Evolutionary conservation across 352 stramenopile genomes (phyloP).

Genomic region (Phytopythium oedochilum): DNA sequence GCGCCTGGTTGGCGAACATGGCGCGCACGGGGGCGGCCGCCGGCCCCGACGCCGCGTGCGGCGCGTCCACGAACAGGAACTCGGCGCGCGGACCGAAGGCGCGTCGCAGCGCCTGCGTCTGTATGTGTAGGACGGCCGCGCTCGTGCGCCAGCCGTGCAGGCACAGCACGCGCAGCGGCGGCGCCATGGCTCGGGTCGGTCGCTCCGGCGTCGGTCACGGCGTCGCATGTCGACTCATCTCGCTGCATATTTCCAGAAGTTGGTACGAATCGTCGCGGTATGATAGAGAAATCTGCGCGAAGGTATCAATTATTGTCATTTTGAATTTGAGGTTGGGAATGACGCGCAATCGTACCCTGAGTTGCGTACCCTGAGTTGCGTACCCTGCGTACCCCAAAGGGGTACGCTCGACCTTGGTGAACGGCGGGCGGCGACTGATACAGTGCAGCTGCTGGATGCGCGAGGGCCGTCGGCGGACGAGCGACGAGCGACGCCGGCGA

Average conservation of each 20-base stretch:
- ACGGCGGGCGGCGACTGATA: not conserved
- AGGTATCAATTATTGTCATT: no score
- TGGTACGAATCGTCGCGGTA: no score
- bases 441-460: not conserved
- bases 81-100: conserved; percentile 52
- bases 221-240: no score
- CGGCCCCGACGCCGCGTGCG: conserved; percentile 48
- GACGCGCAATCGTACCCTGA: no score
- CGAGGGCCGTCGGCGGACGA: not conserved
- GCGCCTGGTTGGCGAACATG: conserved; percentile 46
- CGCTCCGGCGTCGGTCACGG: no score
- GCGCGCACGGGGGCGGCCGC: conserved; percentile 54
- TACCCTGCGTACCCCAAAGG: not conserved
- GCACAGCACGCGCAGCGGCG: conserved; percentile 63
- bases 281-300: no score
- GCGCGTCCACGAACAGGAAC: conserved; percentile 61
- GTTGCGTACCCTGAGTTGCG: not conserved
- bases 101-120: conserved; percentile 50
- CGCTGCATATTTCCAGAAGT: no score
- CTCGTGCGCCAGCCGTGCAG: conserved; percentile 81
- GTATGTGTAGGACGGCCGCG: conserved; percentile 45
- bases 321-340: no score
- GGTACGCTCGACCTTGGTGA: not conserved
- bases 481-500: not conserved
- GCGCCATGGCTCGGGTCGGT: conserved; percentile 18